These are phyloP conservation scores for Myxozyma monticola DNA, from an alignment of 805 yeast genomes.

Conservation along the genomic window DNA sequence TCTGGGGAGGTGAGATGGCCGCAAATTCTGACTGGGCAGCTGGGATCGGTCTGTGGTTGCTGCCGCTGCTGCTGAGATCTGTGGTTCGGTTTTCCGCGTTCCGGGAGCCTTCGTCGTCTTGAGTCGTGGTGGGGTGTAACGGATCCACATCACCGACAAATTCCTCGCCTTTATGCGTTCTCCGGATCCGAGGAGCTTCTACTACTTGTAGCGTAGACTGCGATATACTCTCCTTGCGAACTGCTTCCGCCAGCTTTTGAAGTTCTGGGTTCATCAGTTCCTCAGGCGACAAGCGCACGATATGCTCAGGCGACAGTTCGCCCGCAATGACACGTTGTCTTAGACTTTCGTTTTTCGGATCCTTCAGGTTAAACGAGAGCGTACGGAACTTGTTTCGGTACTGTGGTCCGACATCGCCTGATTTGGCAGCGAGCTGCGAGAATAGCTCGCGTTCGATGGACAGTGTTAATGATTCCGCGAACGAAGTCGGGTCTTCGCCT, in stretches of 20 bases:
- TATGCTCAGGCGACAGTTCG: slow-evolving; percentile 53
- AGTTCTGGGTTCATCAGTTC: slow-evolving; percentile 78
- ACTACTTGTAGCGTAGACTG: slow-evolving; percentile 65
- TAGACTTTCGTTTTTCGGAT: slow-evolving; percentile 55
- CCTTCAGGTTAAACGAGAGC: slow-evolving; percentile 59
- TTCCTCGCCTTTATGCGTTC: slow-evolving; percentile 89
- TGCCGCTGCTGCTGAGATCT: not conserved
- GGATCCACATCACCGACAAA: slow-evolving; percentile 59
- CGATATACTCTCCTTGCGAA: slow-evolving; percentile 65
- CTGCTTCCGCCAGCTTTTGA: slow-evolving; percentile 66
- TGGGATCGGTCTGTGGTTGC: not conserved
- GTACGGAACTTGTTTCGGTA: slow-evolving; percentile 72
- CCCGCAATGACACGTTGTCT: slow-evolving; percentile 59
- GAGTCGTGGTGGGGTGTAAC: slow-evolving; percentile 18
- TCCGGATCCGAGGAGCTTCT: slow-evolving; percentile 62
- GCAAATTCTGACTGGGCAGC: not conserved
- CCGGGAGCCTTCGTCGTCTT: not conserved
- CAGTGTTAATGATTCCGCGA: slow-evolving; percentile 48
- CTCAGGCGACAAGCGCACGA: slow-evolving; percentile 66
- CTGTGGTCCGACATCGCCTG: slow-evolving; percentile 43
- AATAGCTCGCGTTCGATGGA: slow-evolving; percentile 55
- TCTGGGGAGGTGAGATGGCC: not conserved
- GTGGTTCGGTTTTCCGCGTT: not conserved
- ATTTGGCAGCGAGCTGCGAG: slow-evolving; percentile 40
- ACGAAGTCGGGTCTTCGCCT: slow-evolving; percentile 37